These are phyloP conservation scores for Silene coronaria DNA, from an alignment of 179 eudicot species.

Conservation along the genomic window DNA sequence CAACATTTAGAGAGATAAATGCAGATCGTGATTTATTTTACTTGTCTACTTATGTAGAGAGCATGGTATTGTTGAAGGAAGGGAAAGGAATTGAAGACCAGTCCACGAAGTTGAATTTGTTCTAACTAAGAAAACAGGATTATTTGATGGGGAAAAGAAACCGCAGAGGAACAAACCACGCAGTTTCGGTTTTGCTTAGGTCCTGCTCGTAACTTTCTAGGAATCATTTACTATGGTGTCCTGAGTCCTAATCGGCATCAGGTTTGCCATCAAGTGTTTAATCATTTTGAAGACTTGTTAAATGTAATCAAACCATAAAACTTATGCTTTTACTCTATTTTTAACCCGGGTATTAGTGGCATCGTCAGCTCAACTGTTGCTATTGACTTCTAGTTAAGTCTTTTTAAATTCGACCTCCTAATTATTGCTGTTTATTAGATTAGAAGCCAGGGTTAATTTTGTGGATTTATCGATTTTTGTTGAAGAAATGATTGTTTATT, in stretches of 20 bases:
- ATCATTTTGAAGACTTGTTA: not conserved
- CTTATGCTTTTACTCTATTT: not conserved
- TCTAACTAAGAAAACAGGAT: too few species aligned
- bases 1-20: not conserved
- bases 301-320: not conserved
- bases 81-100: too few species aligned
- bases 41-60: too few species aligned
- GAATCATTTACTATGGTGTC: too few species aligned
- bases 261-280: not conserved
- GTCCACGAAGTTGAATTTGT: too few species aligned
- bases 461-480: not conserved
- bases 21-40: not conserved
- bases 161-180: too few species aligned
- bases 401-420: not conserved
- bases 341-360: not conserved
- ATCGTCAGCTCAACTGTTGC: not conserved
- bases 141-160: too few species aligned
- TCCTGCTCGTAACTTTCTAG: too few species aligned
- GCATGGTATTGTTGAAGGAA: too few species aligned
- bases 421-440: not conserved
- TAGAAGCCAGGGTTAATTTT: too few species aligned
- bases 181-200: too few species aligned
- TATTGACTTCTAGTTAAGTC: not conserved
- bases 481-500: not conserved
- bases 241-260: not conserved